Evolutionary conservation across 768 basidiomycete genomes (phyloP), one percentile per base, ranked within the genome.

Genomic region (Mrakia frigida): DNA sequence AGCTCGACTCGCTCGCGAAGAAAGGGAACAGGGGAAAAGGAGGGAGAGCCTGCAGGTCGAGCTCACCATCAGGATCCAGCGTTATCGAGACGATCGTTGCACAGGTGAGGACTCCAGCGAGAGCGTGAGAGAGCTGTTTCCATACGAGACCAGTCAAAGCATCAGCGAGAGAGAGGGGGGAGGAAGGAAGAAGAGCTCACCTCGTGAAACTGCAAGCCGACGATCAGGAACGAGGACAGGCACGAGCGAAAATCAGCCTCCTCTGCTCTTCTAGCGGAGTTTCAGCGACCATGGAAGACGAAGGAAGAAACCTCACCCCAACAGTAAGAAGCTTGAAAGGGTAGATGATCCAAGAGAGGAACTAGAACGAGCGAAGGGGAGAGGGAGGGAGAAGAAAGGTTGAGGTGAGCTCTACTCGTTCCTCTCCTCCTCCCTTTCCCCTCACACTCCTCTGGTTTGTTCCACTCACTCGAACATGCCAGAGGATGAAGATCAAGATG

Each of bases 101-200:
- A 79, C 92, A 92, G 25, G 92, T 94, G 43, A 94, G 85, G 41
- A 94, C 84, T 61, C 92, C 92, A 63, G 88, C 85, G 74, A 93
- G 79, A 7, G 92, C 92, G 82, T 94, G 92, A 86, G 91, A 92
- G 91, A 93, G 91, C 91, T 53, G 28, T n/a, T n/a, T n/a, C n/a
- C n/a, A n/a, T 33, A 35, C 3, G 23, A 28, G 46, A 33, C 18
- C 31, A n/a, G 41, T 3, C 23, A 3, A 1, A 39, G 25, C 21
- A 11, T 35, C 43, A 41, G 18, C 67, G 50, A 74, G 53, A 56
- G 68, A 46, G 35, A 14, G 28, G 63, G 3, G 35, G 9, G 28
- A 31, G 2, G 23, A 41, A 53, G 37, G 23, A 33, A 43, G 18
- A 28, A 37, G 33, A 10, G 50, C 82, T 75, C 71, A 82, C 82